Evolutionary conservation across 257 asterid species (phyloP), one percentile per base, ranked within the genome.

Genomic region (Fraxinus cuspidata): DNA sequence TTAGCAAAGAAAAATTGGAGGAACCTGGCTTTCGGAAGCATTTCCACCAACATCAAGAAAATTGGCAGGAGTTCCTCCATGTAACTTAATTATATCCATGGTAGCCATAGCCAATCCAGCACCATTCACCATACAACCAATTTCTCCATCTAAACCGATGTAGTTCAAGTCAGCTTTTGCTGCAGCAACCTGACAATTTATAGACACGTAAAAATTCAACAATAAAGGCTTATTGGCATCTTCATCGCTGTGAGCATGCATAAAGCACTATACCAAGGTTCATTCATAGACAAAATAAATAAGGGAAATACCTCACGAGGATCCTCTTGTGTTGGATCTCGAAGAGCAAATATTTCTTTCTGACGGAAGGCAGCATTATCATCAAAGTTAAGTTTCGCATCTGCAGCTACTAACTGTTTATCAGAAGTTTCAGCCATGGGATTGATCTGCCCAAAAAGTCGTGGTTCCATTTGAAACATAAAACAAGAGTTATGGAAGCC

Each of bases 31-130:
- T 89, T 96, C 99, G 73, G 97, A 88, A 77, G 99, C 99, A 87
- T 92, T 96, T 75, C 99, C 99, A 69, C 98, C 99, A 73, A 96
- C 99, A 86, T 96, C 99, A 75, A 96, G 98, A 83, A 96, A 96
- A 87, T 93, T 96, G 81, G 99, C 99, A 44, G 98, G 99, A 71
- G 99, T 96, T 80, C 99, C 99, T 73, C 99, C 99, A 72, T 93
- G 98, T 34, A 93, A 79, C 90, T 96, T 93, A 79, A 96, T 96
- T 66, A 96, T 96, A 81, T 96, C 99, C 99, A 96, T 96, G 25
- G 98, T 96, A 64, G 99, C 97, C 98, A 96, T 96, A 74, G 98
- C 99, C 82, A 96, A 86, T 69, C 99, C 98, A 86, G 99, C 99
- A 81, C 99, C 99, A 84, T 96, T 96, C 69, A 96, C 99, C 99